phyloP scores from a whole-genome alignment of 345 rosid species.

The Eutrema heterophyllum region DNA sequence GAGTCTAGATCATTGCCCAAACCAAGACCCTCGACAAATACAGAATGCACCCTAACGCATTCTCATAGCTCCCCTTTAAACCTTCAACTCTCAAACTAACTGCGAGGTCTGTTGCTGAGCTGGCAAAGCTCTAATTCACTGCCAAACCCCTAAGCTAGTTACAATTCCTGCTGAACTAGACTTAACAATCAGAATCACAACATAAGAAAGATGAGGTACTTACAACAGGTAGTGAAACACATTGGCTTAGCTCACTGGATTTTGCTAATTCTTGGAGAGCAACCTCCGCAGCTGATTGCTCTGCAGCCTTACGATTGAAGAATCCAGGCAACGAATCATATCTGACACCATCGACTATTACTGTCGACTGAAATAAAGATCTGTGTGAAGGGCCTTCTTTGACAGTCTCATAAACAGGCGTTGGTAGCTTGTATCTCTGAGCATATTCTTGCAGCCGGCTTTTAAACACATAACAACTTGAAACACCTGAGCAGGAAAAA shows the following conservation, averaged over 20 bases:
- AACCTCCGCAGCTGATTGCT: conserved; percentile 95
- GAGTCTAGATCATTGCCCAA: neutral
- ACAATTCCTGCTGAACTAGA: neutral
- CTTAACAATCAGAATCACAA: neutral
- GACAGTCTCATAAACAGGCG: conserved; percentile 74
- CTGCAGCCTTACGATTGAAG: conserved; percentile 91
- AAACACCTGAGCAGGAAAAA: conserved; percentile 48
- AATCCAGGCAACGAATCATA: conserved; percentile 82
- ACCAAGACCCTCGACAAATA: neutral
- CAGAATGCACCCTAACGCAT: neutral
- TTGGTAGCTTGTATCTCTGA: conserved; percentile 60
- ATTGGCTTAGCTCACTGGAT: conserved; percentile 43
- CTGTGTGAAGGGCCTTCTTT: conserved; percentile 93
- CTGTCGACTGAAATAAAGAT: conserved; percentile 67
- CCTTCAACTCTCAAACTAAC: neutral
- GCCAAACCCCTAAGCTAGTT: neutral
- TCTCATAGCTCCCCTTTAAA: neutral
- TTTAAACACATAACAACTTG: conserved; percentile 79
- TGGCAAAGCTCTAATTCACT: neutral
- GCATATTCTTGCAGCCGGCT: conserved; percentile 83
- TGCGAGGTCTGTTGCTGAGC: neutral
- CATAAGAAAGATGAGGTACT: conserved; percentile 30
- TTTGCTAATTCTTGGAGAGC: conserved; percentile 70
- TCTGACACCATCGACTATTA: conserved; percentile 52
- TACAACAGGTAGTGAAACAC: conserved; percentile 74